A percentile compares a stretch with the other conserved stretches of the same genome.
These are phyloP conservation scores for Ophiocordyceps camponoti-saundersi DNA, from an alignment of 2,329 filamentous ascomycete species.

Conservation along the genomic window DNA sequence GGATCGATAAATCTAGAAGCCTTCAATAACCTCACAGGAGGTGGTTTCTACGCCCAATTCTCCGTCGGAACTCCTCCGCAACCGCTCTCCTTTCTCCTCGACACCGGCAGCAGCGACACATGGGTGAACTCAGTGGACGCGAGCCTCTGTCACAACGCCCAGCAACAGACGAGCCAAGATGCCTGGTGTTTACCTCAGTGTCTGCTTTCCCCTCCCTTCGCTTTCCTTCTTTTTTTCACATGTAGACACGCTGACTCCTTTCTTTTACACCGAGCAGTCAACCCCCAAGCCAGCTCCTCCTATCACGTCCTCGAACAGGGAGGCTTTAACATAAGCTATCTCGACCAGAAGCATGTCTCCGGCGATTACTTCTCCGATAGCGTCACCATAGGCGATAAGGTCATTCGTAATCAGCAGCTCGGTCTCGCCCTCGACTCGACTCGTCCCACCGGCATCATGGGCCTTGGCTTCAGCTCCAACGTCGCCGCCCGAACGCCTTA, in stretches of 20 bases:
- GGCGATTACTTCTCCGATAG: conserved; percentile 43
- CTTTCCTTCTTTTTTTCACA: background rate
- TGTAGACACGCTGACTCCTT: background rate
- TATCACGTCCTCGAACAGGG: conserved; percentile 22
- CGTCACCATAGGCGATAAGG: conserved; percentile 29
- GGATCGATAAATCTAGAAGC: conserved; percentile 16
- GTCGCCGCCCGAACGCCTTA: conserved; percentile 26
- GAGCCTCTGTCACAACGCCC: conserved; percentile 34
- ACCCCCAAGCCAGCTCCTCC: conserved; percentile 28
- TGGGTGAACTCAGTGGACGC: conserved; percentile 45
- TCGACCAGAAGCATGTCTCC: conserved; percentile 34
- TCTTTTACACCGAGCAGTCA: conserved; percentile 8
- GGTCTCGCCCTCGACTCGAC: conserved; percentile 32
- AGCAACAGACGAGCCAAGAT: conserved; percentile 8
- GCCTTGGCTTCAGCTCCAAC: conserved; percentile 37
- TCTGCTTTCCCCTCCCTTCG: background rate
- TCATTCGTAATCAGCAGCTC: conserved; percentile 34
- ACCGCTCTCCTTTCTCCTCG: conserved; percentile 34
- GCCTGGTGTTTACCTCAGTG: background rate
- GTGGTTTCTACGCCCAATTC: conserved; percentile 39
- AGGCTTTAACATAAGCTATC: conserved; percentile 43
- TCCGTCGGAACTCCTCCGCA: conserved; percentile 42
- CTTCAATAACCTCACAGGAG: conserved; percentile 35
- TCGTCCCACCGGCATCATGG: conserved; percentile 38
- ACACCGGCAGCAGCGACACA: conserved; percentile 47